Evolutionary conservation across 1,139 yeast genomes (phyloP).

Genomic region (Sugiyamaella xylanicola): DNA sequence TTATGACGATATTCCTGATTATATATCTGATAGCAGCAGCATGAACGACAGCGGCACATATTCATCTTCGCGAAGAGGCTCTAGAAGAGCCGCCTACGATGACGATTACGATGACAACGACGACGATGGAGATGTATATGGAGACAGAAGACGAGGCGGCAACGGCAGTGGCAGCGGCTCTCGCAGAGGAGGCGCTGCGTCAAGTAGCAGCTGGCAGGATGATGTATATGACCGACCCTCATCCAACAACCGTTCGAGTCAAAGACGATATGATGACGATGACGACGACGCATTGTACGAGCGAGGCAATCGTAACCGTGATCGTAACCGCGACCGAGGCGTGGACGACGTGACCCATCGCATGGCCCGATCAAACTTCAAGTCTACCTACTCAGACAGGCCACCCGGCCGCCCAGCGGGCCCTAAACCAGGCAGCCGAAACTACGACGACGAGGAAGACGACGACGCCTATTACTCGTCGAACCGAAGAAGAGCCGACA

Average conservation of each 20-base stretch:
- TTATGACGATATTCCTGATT: conserved; percentile 72
- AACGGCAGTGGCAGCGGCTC: conserved; percentile 22
- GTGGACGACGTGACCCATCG: conserved; percentile 43
- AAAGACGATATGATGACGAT: conserved; percentile 22
- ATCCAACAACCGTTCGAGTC: conserved; percentile 25
- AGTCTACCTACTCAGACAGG: conserved; percentile 37
- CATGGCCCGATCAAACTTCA: conserved; percentile 40
- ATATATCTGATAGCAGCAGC: conserved; percentile 37
- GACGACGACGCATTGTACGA: conserved; percentile 24
- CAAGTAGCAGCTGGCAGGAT: conserved; percentile 67
- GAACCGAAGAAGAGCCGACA: conserved; percentile 22
- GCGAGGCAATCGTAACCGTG: conserved; percentile 2
- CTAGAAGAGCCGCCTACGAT: conserved; percentile 39
- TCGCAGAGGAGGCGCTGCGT: conserved; percentile 22
- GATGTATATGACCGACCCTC: conserved; percentile 65
- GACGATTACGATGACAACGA: conserved; percentile 47
- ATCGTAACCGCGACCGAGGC: conserved; percentile 28
- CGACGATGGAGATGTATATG: conserved; percentile 41
- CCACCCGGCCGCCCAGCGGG: conserved; percentile 49
- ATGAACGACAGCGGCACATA: not conserved
- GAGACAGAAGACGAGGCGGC: conserved; percentile 8
- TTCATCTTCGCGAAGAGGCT: conserved; percentile 28
- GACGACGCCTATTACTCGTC: conserved; percentile 23
- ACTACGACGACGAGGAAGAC: conserved; percentile 17
- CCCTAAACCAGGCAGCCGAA: conserved; percentile 51